A percentile compares a stretch with the other conserved stretches of the same genome.
These are phyloP conservation scores for Ceratobasidium sp. DNA, from an alignment of 1,284 basidiomycete species.

Conservation along the genomic window DNA sequence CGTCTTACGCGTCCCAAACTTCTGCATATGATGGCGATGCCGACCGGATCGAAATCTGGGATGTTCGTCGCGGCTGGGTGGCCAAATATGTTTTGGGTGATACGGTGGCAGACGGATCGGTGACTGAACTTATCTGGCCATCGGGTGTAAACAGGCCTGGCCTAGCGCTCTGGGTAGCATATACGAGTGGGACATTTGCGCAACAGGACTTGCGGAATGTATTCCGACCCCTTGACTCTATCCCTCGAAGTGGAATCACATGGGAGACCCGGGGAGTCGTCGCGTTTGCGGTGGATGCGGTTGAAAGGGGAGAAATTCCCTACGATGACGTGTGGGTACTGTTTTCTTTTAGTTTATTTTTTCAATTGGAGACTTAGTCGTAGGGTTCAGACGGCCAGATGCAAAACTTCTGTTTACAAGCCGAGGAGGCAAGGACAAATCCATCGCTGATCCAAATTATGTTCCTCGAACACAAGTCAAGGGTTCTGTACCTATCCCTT, in stretches of 20 bases:
- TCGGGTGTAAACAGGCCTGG: slow-evolving; percentile 3
- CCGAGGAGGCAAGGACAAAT: slow-evolving; percentile 52
- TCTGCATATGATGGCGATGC: slow-evolving; percentile 24
- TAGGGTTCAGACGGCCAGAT: slow-evolving; percentile 61
- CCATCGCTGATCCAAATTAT: slow-evolving; percentile 53
- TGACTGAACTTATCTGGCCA: slow-evolving; percentile 55
- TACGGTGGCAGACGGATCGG: slow-evolving; percentile 70
- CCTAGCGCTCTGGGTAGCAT: slow-evolving; percentile 74
- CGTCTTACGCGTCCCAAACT: neutral
- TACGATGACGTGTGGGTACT: slow-evolving; percentile 84
- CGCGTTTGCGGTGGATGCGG: slow-evolving; percentile 72
- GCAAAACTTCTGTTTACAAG: slow-evolving; percentile 55
- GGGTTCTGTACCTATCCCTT: slow-evolving; percentile 35
- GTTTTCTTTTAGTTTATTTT: neutral
- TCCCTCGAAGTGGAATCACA: slow-evolving; percentile 71
- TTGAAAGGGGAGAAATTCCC: slow-evolving; percentile 73
- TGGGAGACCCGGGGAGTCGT: slow-evolving; percentile 79
- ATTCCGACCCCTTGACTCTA: slow-evolving; percentile 68
- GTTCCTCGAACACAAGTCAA: slow-evolving; percentile 47
- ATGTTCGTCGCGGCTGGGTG: slow-evolving; percentile 81
- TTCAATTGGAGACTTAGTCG: slow-evolving; percentile 30
- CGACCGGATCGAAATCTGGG: slow-evolving; percentile 79
- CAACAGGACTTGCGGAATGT: slow-evolving; percentile 78
- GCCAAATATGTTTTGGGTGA: slow-evolving; percentile 82
- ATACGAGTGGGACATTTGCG: slow-evolving; percentile 80